A percentile compares a stretch with the other conserved stretches of the same genome.
phyloP scores from a whole-genome alignment of 225 moss, liverwort and hornwort genomes.

The Antitrichia curtipendula region DNA sequence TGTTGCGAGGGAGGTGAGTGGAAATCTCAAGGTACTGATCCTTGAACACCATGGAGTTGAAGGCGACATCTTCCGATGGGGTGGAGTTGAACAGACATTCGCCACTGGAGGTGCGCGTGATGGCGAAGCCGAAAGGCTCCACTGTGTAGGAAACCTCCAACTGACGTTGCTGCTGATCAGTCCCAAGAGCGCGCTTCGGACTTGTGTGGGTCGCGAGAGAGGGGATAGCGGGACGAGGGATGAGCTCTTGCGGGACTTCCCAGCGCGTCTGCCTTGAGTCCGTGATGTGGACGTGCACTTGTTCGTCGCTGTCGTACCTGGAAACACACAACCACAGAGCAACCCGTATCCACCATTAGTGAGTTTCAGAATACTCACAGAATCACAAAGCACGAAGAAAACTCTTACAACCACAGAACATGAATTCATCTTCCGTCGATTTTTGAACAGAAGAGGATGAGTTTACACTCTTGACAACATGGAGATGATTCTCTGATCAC shows the following conservation, averaged over 20 bases:
- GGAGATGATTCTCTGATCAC: neutral
- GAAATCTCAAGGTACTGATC: slow-evolving; percentile 82
- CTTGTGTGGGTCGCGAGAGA: neutral
- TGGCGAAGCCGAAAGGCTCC: slow-evolving; percentile 72
- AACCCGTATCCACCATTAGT: neutral
- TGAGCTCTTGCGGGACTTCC: slow-evolving; percentile 33
- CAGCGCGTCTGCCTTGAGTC: slow-evolving; percentile 23
- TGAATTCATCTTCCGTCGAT: neutral
- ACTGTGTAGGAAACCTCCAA: slow-evolving; percentile 46
- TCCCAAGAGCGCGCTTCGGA: neutral
- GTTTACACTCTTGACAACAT: neutral
- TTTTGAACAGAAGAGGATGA: neutral
- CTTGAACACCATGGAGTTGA: slow-evolving; percentile 74
- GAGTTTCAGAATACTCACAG: neutral
- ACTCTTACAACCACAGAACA: neutral
- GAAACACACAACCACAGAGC: neutral
- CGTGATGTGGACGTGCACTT: slow-evolving; percentile 36
- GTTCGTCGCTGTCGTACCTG: slow-evolving; percentile 29
- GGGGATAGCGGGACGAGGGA: slow-evolving; percentile 11
- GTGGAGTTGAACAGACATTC: slow-evolving; percentile 80
- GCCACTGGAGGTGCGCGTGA: slow-evolving; percentile 32
- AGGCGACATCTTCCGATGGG: neutral
- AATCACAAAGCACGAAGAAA: neutral
- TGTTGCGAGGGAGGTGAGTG: slow-evolving; percentile 37
- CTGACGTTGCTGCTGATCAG: neutral